Conservation (phyloP, 192 early-diverging fungal genomes). For the Backusella macrospora region DNA sequence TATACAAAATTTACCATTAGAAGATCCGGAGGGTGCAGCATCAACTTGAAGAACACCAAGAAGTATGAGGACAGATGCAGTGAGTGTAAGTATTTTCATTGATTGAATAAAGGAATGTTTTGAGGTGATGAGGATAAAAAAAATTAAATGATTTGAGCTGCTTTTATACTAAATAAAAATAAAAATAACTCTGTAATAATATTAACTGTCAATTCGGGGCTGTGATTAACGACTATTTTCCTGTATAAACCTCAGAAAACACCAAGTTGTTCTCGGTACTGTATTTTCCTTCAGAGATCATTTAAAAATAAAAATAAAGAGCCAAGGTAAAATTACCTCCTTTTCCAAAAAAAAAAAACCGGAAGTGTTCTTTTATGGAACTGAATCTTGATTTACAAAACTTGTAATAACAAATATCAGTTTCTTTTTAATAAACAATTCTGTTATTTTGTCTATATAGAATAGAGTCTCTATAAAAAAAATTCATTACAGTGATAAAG, state of each 20-base stretch:
- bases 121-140: background rate
- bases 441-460: no score
- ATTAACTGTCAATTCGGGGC: background rate
- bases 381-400: background rate
- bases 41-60: background rate
- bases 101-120: conserved; percentile 14
- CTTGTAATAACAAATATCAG: background rate
- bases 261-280: background rate
- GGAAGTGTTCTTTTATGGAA: conserved; percentile 7
- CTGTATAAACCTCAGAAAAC: background rate
- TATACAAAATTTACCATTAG: background rate
- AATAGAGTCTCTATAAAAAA: background rate
- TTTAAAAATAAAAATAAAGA: conserved; percentile 5
- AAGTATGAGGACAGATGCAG: conserved; percentile 7
- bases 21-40: background rate
- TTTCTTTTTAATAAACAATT: background rate
- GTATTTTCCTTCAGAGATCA: background rate
- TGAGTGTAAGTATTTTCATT: conserved; percentile 1
- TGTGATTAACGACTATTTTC: background rate
- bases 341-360: background rate
- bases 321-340: conserved; percentile 7
- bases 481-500: background rate
- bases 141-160: background rate
- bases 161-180: conserved; percentile 2
- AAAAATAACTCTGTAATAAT: conserved; percentile 6